A percentile compares a stretch with the other conserved stretches of the same genome.
Evolutionary conservation across 257 asterid species (phyloP).

Genomic region (Mitragyna speciosa): DNA sequence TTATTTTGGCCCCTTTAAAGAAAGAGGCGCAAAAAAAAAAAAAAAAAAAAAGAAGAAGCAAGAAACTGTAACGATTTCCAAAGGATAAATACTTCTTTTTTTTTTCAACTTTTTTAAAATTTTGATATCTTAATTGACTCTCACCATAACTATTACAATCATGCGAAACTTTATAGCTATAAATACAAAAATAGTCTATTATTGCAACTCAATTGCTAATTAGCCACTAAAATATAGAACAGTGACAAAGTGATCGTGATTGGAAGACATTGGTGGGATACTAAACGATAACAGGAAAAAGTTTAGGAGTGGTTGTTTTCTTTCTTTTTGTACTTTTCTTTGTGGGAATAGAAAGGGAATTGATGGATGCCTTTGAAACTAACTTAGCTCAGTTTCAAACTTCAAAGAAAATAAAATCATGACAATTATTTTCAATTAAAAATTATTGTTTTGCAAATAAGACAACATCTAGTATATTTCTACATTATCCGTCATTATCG

Average conservation of each 20-base stretch:
- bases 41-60: too few relatives aligned
- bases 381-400: not conserved
- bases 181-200: too few relatives aligned
- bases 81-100: too few relatives aligned
- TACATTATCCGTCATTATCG: not conserved
- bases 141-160: too few relatives aligned
- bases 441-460: not conserved
- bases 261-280: not conserved
- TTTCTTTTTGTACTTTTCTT: not conserved
- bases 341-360: not conserved
- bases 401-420: not conserved
- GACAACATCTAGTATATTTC: not conserved
- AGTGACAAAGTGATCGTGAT: not conserved
- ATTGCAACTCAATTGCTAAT: not conserved
- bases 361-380: not conserved
- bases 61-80: too few relatives aligned
- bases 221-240: not conserved
- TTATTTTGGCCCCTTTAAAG: too few relatives aligned
- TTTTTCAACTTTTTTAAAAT: too few relatives aligned
- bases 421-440: not conserved
- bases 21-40: too few relatives aligned
- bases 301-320: too few relatives aligned
- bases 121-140: too few relatives aligned
- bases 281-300: not conserved
- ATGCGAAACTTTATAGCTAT: too few relatives aligned